Conservation (phyloP, 139 green algal genomes). For the Eudorina sp. region DNA sequence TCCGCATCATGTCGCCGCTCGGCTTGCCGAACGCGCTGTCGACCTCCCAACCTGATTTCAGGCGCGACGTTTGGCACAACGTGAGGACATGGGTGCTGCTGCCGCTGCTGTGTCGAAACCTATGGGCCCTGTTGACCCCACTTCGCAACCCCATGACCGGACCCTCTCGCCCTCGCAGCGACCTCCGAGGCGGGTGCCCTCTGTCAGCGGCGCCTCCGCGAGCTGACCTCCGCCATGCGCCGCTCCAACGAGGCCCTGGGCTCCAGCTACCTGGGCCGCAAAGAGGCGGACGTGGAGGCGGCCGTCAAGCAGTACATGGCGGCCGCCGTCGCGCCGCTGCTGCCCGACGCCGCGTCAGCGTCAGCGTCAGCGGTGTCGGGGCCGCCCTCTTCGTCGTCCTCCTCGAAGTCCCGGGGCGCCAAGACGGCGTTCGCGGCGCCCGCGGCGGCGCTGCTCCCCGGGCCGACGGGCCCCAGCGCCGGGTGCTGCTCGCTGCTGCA, state of each 20-base stretch:
- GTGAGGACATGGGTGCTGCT: too few species aligned
- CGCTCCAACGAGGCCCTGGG: constrained; percentile 43
- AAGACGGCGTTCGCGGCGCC: background rate
- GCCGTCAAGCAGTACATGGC: constrained; percentile 1
- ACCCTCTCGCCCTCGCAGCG: background rate
- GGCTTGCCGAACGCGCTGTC: too few species aligned
- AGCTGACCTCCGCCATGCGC: constrained; percentile 30
- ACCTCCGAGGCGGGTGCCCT: background rate
- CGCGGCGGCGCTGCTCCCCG: background rate
- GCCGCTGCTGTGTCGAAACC: too few species aligned
- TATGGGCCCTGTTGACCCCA: too few species aligned
- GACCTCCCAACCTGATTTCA: too few species aligned
- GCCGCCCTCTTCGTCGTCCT: too few species aligned
- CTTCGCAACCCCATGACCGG: too few species aligned
- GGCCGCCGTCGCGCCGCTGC: background rate
- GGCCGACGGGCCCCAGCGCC: constrained; percentile 5
- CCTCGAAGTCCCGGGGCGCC: background rate
- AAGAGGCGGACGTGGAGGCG: constrained; percentile 3
- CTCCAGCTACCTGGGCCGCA: constrained; percentile 32
- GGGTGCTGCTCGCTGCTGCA: constrained; percentile 28
- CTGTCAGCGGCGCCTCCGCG: background rate
- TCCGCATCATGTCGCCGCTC: too few species aligned
- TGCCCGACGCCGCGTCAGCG: background rate
- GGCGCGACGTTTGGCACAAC: too few species aligned
- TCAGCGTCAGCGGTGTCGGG: background rate